Evolutionary conservation across 768 basidiomycete genomes (phyloP), one percentile per base, ranked within the genome.

Genomic region (Mrakia frigida): DNA sequence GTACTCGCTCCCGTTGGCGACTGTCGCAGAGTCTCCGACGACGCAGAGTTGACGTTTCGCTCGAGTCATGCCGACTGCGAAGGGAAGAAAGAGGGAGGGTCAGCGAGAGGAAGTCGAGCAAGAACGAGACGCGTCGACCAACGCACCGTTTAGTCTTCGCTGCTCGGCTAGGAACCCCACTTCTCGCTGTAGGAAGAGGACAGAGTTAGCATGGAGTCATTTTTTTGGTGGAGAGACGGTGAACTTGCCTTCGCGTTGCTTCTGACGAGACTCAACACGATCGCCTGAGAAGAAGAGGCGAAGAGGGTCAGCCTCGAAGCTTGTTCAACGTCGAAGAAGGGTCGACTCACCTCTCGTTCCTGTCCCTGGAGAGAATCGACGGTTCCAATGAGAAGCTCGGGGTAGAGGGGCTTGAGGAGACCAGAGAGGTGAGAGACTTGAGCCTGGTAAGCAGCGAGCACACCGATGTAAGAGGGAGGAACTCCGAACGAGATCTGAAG

Each of bases 301-400:
- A 63, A 28, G 31, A 43, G 43, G 5, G 52, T 50, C 6, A 69
- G 35, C 79, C 93, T 93, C 82, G 33, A 25, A 11, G 43, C n/a
- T n/a, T 70, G 52, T 21, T 31, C 25, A 28, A 5, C 21, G 52
- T 5, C 25, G 56, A 56, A 56, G 53, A 53, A 25, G 25, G 56
- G 37, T 28, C 13, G 41, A 79, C 80, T 75, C 65, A 81, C 81
- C 75, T 83, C 83, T 63, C 83, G 74, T 76, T 99, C 96, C 69
- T 97, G 88, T 0, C 96, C 96, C 85, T 99, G 97, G 90, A 98
- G 92, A 0, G 94, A 94, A 81, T 98, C 97, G 0, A 98, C 94
- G 0, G 91, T 93, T 1, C 95, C 97, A 61, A 97, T 93, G 79
- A 98, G 94, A 0, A 98, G 87, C 21, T 84, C 85, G 0, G 86